Conservation (phyloP, 495 filamentous ascomycete species). For the Geoglossum glabrum region DNA sequence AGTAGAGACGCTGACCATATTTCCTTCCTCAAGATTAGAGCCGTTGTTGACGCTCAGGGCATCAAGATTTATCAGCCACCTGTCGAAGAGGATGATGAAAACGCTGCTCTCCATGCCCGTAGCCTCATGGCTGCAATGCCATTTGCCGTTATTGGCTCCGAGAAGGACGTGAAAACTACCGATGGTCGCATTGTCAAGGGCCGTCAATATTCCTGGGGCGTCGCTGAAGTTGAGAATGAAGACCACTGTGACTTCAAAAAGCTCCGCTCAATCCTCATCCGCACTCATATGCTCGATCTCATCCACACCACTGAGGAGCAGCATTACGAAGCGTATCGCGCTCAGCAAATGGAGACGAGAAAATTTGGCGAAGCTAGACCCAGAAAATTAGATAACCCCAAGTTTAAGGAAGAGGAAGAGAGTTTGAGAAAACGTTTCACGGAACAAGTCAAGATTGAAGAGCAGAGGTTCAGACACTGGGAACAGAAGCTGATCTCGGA, state of each 20-base stretch:
- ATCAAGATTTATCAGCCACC: constrained; percentile 99
- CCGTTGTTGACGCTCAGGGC: constrained; percentile 89
- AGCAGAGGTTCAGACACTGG: constrained; percentile 96
- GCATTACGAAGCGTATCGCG: constrained; percentile 97
- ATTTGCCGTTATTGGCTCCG: constrained; percentile 94
- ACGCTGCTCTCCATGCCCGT: constrained; percentile 80
- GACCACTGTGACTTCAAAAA: constrained; percentile 99
- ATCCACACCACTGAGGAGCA: constrained; percentile 98
- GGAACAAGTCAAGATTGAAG: constrained; percentile 99
- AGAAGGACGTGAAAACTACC: constrained; percentile 94
- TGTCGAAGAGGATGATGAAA: constrained; percentile 92
- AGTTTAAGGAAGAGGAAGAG: constrained; percentile 99
- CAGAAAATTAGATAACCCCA: constrained; percentile 96
- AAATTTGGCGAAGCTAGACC: constrained; percentile 97
- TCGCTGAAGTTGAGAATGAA: constrained; percentile 98
- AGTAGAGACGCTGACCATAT: not conserved
- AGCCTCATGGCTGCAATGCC: constrained; percentile 93
- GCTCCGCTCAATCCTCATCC: constrained; percentile 92
- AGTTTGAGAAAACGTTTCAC: constrained; percentile 95
- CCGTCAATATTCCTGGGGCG: constrained; percentile 97
- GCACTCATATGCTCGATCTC: constrained; percentile 99
- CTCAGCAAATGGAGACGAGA: constrained; percentile 97
- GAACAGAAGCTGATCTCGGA: constrained; percentile 98
- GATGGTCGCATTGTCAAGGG: constrained; percentile 95
- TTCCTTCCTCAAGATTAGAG: constrained; percentile 47